Evolutionary conservation across 768 basidiomycete genomes (phyloP), one percentile per base, ranked within the genome.

Genomic region (Boletus reticuloceps): DNA sequence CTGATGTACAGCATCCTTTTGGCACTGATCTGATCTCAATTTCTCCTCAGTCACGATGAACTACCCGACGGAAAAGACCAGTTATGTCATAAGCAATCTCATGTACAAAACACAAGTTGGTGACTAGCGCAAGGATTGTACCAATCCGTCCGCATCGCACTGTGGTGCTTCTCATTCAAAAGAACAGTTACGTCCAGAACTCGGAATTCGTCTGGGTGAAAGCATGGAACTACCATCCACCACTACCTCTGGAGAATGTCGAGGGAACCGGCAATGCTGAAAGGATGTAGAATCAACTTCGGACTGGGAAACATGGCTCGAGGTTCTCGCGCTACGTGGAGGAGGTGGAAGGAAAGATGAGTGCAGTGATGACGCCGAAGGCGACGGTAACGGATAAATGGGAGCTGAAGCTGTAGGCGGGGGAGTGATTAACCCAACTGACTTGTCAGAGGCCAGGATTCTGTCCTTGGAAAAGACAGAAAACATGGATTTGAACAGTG

Each of bases 361-460:
- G 10, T 48, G 71, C 11, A 41, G 47, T 0, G 58, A 17, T 40
- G 61, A 47, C n/a, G 53, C 20, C 25, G 74, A 72, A 17, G 76
- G 71, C 16, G 71, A 66, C 32, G 73, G 63, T 11, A 55, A 39
- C 8, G 70, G 63, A 42, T 62, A 63, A 31, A 50, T 17, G 29
- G 59, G 50, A 7, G 42, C 31, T 25, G 56, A 50, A 25, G 50
- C 44, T 13, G 56, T 46, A 16, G 85, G 77, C 13, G 75, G 82
- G 14, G 86, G 86, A 0, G 88, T 83, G 55, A 93, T 83, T 50
- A 92, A 73, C 13, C 89, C 91, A 60, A 89, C 85, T 14, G 83
- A 75, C 8, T 79, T 74, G 37, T 77, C 75, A 48, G 73, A 75
- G n/a, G 81, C 72, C 20, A 75, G 67, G 11, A 74, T 46, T 19